phyloP scores from a whole-genome alignment of 169 alveolate species.

The Ichthyophthirius multifiliis region DNA sequence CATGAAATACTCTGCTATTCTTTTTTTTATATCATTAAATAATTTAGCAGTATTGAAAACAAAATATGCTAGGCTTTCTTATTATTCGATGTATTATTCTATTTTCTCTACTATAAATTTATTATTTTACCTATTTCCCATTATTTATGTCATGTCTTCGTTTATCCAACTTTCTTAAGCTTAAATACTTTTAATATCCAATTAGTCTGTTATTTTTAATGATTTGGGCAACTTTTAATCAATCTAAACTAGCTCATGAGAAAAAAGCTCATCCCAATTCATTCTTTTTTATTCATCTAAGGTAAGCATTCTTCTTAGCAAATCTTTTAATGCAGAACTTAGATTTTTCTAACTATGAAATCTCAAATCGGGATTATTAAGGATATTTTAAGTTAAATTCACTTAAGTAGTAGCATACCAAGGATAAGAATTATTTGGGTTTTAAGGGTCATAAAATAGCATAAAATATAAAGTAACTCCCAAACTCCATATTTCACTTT shows the following conservation, averaged over 20 bases:
- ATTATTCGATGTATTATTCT: neutral
- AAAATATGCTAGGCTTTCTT: neutral
- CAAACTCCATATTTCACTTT: slow-evolving; percentile 3
- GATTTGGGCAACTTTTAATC: neutral
- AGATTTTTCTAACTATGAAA: neutral
- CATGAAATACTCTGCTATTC: neutral
- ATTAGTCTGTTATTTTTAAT: neutral
- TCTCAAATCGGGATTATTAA: neutral
- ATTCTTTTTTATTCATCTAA: neutral
- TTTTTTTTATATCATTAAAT: neutral
- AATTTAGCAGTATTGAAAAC: neutral
- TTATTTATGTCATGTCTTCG: neutral
- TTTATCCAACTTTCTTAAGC: slow-evolving; percentile 7
- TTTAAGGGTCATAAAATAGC: neutral
- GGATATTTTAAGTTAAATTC: neutral
- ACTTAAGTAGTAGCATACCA: slow-evolving; percentile 4
- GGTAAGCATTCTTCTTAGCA: neutral
- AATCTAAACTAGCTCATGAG: neutral
- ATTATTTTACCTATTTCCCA: neutral
- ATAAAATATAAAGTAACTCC: neutral
- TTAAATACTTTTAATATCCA: neutral
- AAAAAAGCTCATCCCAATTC: neutral
- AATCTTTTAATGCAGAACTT: neutral
- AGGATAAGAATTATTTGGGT: neutral
- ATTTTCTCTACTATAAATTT: neutral